Base-by-base conservation (phyloP, 2,329 filamentous ascomycete genomes). In the Fusarium acutatum region DNA sequence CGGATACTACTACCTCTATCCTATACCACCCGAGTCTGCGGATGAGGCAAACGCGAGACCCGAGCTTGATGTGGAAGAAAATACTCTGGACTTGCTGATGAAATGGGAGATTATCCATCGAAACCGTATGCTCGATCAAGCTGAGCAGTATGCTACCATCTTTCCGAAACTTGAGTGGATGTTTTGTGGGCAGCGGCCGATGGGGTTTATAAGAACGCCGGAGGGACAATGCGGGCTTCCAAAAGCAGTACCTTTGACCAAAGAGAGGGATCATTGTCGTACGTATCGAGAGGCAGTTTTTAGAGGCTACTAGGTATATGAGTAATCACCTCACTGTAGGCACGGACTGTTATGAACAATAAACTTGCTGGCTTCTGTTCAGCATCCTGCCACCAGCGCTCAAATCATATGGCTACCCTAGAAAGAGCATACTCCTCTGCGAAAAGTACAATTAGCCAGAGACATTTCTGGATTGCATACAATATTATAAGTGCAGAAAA, bases 121-220 rank as follows among this genome's bases (percentile, higher is more conserved):
- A 18, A 75, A 74, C 7, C 71, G 62, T n/a, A 75, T 75, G 71
- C 66, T 74, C 18, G 17, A n/a, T 12, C 40, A 74, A 2, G 71
- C 56, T 3, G 66, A 73, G 38, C 24, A 13, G 20, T 74, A 75
- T 28, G 71, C 60, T 7, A 10, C 7, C 3, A 34, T 72, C 12
- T 37, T 76, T 1, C 73, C 73, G 11, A 24, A 28, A 7, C 37
- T 75, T 15, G 53, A 69, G 49, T 73, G 68, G 69, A 49, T 74
- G 18, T n/a, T 67, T 24, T 75, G 50, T 14, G 72, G 71, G 26
- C 68, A 72, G 32, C 18, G 59, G 26, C 57, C 52, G 0, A 71
- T 75, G 26, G 54, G 30, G 10, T 20, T 37, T 9, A 9, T 3
- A 5, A 43, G 15, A 6, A 3, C 4, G 10, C 7, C 15, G 0